Percentiles rank a stretch among this genome's conserved stretches.
These are phyloP conservation scores for Vanderwaltozyma verrucispora DNA, from an alignment of 805 yeast species.

Conservation along the genomic window DNA sequence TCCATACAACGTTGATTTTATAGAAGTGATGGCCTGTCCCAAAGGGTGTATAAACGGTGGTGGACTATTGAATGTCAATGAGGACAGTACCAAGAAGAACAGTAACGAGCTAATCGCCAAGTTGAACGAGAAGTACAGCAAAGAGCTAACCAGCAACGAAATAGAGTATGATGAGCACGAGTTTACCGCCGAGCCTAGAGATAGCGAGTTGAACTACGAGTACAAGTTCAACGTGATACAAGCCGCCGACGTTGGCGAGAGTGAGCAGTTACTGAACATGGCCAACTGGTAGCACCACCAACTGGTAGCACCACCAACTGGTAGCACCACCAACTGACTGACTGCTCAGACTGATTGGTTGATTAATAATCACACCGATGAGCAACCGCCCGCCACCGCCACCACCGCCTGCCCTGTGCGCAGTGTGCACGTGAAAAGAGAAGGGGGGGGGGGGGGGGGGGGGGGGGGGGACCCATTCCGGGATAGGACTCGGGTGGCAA, in stretches of 20 bases:
- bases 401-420: not conserved
- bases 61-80: slow-evolving; percentile 70
- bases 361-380: too few relatives aligned
- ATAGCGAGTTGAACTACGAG: not conserved
- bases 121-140: not conserved
- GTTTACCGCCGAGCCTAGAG: not conserved
- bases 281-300: slow-evolving; percentile 2
- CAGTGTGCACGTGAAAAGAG: too few relatives aligned
- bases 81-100: slow-evolving; percentile 24
- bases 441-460: not conserved
- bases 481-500: not conserved
- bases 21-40: slow-evolving; percentile 98
- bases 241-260: not conserved
- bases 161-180: not conserved
- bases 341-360: too few relatives aligned
- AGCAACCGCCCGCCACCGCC: too few relatives aligned
- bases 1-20: slow-evolving; percentile 61
- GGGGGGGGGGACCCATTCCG: not conserved
- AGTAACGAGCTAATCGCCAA: not conserved
- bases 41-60: slow-evolving; percentile 98
- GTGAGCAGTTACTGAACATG: not conserved
- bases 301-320: too few relatives aligned
- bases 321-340: too few relatives aligned
- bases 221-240: not conserved
- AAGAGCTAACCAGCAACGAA: not conserved